Percentiles rank a stretch among this genome's conserved stretches.
Evolutionary conservation across 192 early-diverging fungal genomes (phyloP).

Genomic region (Jimgerdemannia lactiflua): DNA sequence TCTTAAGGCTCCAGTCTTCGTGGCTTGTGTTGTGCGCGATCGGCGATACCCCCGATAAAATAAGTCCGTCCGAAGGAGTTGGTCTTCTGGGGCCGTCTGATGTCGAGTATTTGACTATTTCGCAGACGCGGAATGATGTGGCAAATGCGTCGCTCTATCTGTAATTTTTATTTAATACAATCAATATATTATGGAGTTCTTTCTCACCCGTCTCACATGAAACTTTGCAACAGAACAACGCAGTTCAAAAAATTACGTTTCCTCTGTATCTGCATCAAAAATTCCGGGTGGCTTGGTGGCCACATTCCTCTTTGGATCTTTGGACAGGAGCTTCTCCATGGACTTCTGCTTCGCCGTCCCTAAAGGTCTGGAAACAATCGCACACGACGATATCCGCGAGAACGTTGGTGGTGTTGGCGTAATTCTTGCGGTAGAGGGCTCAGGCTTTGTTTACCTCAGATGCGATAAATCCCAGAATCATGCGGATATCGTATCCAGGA

Average conservation of each 20-base stretch:
- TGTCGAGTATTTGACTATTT: too few species aligned
- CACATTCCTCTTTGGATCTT: too few species aligned
- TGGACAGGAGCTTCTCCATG: not conserved
- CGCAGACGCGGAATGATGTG: too few species aligned
- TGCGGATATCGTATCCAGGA: not conserved
- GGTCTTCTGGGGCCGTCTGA: too few species aligned
- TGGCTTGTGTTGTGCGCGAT: not conserved
- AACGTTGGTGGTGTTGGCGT: not conserved
- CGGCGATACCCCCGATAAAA: not conserved
- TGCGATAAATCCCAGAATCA: not conserved
- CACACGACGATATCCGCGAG: not conserved
- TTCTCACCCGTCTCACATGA: too few species aligned
- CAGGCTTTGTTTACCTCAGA: not conserved
- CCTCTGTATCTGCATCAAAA: not conserved
- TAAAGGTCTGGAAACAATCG: not conserved
- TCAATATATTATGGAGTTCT: too few species aligned
- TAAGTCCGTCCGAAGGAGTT: too few species aligned
- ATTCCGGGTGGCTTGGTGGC: not conserved
- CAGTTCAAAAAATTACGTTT: too few species aligned
- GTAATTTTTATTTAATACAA: too few species aligned
- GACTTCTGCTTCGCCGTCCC: not conserved
- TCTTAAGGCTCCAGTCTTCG: not conserved
- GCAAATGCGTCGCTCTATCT: too few species aligned
- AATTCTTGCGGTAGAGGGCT: not conserved
- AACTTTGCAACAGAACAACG: too few species aligned